Base-by-base conservation (phyloP, 1,284 basidiomycete genomes). In the Cutaneotrichosporon mucoides region DNA sequence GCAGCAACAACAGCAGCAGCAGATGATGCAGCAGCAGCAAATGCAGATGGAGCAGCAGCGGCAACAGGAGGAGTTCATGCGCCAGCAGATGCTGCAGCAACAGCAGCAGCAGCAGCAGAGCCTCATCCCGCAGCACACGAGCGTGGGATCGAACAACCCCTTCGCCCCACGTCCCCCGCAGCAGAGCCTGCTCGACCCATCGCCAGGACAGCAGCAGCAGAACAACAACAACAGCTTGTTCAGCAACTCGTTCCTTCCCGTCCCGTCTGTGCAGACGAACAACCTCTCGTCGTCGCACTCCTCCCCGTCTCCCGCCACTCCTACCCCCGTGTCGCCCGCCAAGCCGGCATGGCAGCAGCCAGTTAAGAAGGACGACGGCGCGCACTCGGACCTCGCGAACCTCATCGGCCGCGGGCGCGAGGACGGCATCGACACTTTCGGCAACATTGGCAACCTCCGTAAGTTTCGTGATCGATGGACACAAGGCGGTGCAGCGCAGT, bases 361-460 rank as follows among this genome's bases (percentile, higher is more conserved):
- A 16, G 63, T 66, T 40, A 68, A 65, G 49, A 78, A 72, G 63
- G 77, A 80, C 62, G 85, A 86, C 66, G 84, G 88, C 60, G 85
- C 90, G 67, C 87, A 95, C 73, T 77, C 86, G 7, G 83, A 86
- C 50, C 83, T 97, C 56, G 92, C 92, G 5, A 82, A 79, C 59
- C 76, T 96, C 67, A 85, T 96, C 63, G 92, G 90, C 6, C 88
- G 89, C 68, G 76, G 76, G 0, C 82, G 81, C 58, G 91, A 92
- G 57, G 92, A 91, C 68, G 93, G 94, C 0, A 81, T 88, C 75
- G 93, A 97, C 79, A 94, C 93, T 45, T 97, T 97, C 73, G 93
- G 93, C 53, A 97, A 97, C 76, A 70, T 85, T 44, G 93, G 94
- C 41, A 71, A 82, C 56, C 76, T 94, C 61, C 84, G 93, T 76